Evolutionary conservation across 371 early-diverging fungal genomes (phyloP), one percentile per base, ranked within the genome.

Genomic region (Rhizopus sp.): DNA sequence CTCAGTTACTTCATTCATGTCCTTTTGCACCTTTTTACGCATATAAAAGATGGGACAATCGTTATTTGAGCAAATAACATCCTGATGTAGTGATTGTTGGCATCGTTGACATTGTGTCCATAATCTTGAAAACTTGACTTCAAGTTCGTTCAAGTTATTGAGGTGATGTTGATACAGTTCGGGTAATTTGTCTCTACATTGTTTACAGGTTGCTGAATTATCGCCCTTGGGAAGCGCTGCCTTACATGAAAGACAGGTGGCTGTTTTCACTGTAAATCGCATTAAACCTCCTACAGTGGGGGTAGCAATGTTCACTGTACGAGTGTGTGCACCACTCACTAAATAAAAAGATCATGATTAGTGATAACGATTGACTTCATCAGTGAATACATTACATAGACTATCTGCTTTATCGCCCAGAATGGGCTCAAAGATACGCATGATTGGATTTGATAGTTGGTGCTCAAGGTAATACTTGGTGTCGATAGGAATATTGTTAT

Each of bases 81-180:
- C 98, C 64, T 94, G 95, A 72, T 96, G 94, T 51, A 99, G 67
- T 57, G 93, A 91, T 32, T 99, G 97, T 75, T 99, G 98, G 73
- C 99, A 99, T 38, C 99, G 85, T 72, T 99, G 99, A 66, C 99
- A 99, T 72, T 99, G 98, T 13, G 98, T 94, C 99, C 99, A 99
- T 41, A 99, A 85, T 13, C 96, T 77, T 23, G 96, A 82, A 70
- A 86, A 99, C 38, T 85, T 82, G 7, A 82, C 78, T 70, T 97
- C 94, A 3, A 89, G 80, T 39, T 87, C 84, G 45, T 89, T 92
- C 35, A 93, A 80, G 8, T 44, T 39, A 44, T 37, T 55, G 59
- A 81, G 73, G 57, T 94, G 85, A 56, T 84, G 85, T 41, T 81
- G 69, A 62, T 96, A 93, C 35, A 97, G 68, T 69, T 91, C 92